These are phyloP conservation scores for Theobroma grandiflorum DNA, from an alignment of 441 rosid genomes.

Conservation along the genomic window DNA sequence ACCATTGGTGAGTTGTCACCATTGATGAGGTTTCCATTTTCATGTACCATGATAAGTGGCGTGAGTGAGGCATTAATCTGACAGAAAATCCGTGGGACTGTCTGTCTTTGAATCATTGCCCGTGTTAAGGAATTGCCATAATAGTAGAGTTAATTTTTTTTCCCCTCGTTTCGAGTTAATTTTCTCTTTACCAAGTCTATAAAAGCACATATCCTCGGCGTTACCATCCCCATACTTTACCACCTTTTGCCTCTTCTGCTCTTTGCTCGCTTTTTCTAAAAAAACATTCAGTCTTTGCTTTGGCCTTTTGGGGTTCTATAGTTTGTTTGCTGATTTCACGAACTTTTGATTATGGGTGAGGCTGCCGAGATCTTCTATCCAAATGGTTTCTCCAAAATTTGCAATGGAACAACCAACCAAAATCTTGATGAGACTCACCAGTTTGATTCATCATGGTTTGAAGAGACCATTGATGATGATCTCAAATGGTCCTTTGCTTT, in stretches of 20 bases:
- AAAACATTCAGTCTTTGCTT: background rate
- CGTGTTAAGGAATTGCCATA: background rate
- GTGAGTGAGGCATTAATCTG: background rate
- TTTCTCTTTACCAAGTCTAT: background rate
- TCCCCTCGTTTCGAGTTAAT: background rate
- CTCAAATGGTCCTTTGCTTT: constrained; percentile 97
- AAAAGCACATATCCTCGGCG: background rate
- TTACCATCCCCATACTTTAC: constrained; percentile 12
- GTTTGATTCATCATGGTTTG: constrained; percentile 70
- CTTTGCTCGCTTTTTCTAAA: background rate
- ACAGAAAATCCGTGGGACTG: constrained; percentile 31
- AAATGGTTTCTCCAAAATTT: constrained; percentile 59
- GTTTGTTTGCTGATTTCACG: background rate
- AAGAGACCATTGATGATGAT: constrained; percentile 82
- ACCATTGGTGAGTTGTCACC: background rate
- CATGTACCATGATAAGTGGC: constrained; percentile 15
- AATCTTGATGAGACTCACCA: constrained; percentile 24
- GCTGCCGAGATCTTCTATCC: constrained; percentile 57
- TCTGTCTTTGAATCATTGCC: constrained; percentile 41
- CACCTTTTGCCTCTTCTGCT: background rate
- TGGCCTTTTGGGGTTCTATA: background rate
- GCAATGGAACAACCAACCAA: constrained; percentile 39
- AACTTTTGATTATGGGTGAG: constrained; percentile 57
- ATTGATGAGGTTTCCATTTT: constrained; percentile 20
- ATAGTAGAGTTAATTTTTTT: background rate